Percentiles rank a stretch among this genome's conserved stretches.
Evolutionary conservation across 352 stramenopile species (phyloP).

Genomic region (Pseudoperonospora humuli): DNA sequence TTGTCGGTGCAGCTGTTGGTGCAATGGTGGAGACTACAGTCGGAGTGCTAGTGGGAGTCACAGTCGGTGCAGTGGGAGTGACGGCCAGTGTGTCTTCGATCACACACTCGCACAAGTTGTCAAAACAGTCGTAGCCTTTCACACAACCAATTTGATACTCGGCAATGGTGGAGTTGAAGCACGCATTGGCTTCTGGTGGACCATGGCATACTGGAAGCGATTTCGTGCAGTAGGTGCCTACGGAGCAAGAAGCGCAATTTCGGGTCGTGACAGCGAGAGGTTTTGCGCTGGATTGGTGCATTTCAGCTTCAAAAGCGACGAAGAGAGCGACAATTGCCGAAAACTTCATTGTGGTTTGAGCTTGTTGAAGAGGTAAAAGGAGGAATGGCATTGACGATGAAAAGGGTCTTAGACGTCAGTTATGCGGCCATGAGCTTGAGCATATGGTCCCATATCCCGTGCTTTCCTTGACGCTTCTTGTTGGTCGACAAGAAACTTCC

Average conservation of each 20-base stretch:
- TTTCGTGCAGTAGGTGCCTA: conserved; percentile 16
- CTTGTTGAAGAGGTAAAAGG: neutral
- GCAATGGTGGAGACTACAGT: neutral
- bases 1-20: conserved; percentile 3
- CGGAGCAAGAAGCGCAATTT: conserved; percentile 13
- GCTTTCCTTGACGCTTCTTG: too few relatives aligned
- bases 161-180: conserved; percentile 19
- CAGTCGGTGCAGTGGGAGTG: neutral
- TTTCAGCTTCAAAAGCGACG: conserved; percentile 3
- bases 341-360: conserved; percentile 15
- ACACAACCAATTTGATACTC: conserved; percentile 16
- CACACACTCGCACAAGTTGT: conserved; percentile 22
- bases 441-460: too few relatives aligned
- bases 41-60: too few relatives aligned
- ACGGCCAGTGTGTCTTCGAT: conserved; percentile 13
- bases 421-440: neutral
- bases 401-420: too few relatives aligned
- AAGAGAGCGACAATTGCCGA: conserved; percentile 10
- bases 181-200: conserved; percentile 4
- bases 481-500: too few relatives aligned
- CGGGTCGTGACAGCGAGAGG: conserved; percentile 4
- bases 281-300: conserved; percentile 5
- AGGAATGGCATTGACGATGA: neutral
- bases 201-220: conserved; percentile 8
- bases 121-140: conserved; percentile 20